Base-by-base conservation (phyloP, 495 filamentous ascomycete genomes). In the Xylaria sp. region DNA sequence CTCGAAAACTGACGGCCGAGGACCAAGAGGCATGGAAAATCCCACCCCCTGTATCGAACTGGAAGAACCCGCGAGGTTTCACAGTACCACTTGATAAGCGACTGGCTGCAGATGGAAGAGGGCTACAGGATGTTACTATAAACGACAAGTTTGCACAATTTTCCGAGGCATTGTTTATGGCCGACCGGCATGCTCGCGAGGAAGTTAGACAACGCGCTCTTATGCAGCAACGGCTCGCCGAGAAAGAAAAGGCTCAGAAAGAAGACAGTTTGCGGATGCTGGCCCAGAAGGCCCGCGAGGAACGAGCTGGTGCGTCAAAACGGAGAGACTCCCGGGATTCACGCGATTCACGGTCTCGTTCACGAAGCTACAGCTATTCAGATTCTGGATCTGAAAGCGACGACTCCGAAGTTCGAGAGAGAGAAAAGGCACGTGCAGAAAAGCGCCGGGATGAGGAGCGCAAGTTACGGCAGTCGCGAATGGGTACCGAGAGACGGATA, bases 61-160 rank as follows among this genome's bases (percentile, higher is more conserved):
- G 96, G 96, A 99, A 99, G 88, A 99, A 99, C 76, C 93, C 95
- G 9, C 5, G 97, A 82, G 96, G 96, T 77, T 99, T 97, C 75
- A 99, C 96, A 0, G 93, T 99, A 3, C 94, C 96, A 4, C 82
- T 99, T 29, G 97, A 98, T 77, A 99, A 98, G 84, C 92, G 96
- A 78, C 82, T 99, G 72, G 96, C 96, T n/a, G 94, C 96, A 1
- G 95, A 98, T 82, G 96, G 96, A 2, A 89, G 97, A 75, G 93
- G 93, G 9, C 82, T 98, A 74, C 93, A 97, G 79, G 96, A 99
- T 81, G 92, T 97, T 43, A 91, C 94, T 29, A 98, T 99, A 78
- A 99, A 98, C 81, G 96, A 99, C 84, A 99, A 98, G 76, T 98
- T 98, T 77, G 95, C 96, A 24, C 93, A 96, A 79, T 97, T 99